Evolutionary conservation across 106 monocot genomes (phyloP), one percentile per base, ranked within the genome.

Genomic region (Acorus gramineus): DNA sequence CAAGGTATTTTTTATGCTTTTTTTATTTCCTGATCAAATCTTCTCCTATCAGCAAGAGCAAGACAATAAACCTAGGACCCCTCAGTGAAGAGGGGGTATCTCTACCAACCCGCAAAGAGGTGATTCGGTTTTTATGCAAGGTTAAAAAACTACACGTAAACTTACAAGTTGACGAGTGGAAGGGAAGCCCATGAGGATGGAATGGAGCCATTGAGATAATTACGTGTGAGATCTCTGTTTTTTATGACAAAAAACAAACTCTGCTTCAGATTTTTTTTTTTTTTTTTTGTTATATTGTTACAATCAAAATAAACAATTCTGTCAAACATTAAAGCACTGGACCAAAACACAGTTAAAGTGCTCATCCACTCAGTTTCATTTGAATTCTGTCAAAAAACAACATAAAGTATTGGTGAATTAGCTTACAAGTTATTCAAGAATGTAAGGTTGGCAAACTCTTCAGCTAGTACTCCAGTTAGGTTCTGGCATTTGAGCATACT

Each of bases 191-290:
- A 75, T 46, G 50, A 10, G 8, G 53, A 2, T 48, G 75, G 75
- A 47, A 75, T 61, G 59, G 62, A 55, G 48, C 75, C 68, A 42
- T 42, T 68, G 46, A 75, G 52, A 53, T 55, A 68, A 50, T 75
- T 75, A 44, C 75, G 67, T n/a, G 75, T 59, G 5, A 75, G 28
- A 49, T 75, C 66, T 8, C 75, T 75, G 62, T 66, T 64, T 6
- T 51, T 28, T 28, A 28, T 28, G 28, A 28, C 28, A 28, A 28
- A 28, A 28, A 28, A 28, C 0, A 28, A 28, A 28, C 28, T 28
- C 0, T 1, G 28, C 28, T 28, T 28, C 28, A 28, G 28, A 28
- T 28, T 28, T 0, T 28, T 28, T 28, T 28, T 28, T 28, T 28
- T 0, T 28, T 28, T 28, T 28, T 28, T 28, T 28, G 28, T 28